Base-by-base conservation (phyloP, 768 basidiomycete species). In the Amanita pseudoporphyria region DNA sequence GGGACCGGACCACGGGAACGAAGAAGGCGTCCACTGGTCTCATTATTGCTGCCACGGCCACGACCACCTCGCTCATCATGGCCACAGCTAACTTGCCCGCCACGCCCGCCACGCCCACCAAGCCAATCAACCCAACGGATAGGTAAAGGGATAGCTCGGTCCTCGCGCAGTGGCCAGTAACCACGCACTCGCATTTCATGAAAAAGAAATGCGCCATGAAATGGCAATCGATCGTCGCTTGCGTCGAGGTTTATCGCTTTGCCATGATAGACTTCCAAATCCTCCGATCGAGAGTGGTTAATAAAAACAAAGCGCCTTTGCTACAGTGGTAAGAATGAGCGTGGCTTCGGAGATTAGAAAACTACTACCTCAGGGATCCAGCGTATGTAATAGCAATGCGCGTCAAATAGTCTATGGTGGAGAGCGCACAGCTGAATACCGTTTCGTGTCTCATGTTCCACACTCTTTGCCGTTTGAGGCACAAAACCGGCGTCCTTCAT, bases 161-260 rank as follows among this genome's bases (percentile, higher is more conserved):
- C 54, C 32, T 26, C n/a, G 24, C 21, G 26, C 7, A 43, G 43
- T 41, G 54, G 54, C 47, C 49, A 54, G 22, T 12, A 26, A 35
- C 54, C 54, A 28, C 54, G 52, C 22, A 52, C 49, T 32, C 51
- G 32, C 44, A 52, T 46, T 45, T 52, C 51, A 46, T 52, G 51
- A 26, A 52, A 12, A 46, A 52, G 44, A 46, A 52, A 52, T 52
- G 43, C 19, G 33, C 43, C 50, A 36, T 45, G 50, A 45, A 52
- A 52, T 13, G 50, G 50, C 31, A 12, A 14, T 26, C 21, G 48
- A 5, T 3, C 40, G n/a, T 42, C 21, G 32, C 30, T 39, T 43
- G 33, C 9, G 19, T 39, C 18, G n/a, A 50, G 39, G 43, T 9
- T 19, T 50, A 50, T 30, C 18, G 48, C 38, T 50, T 41, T 39